phyloP scores from a whole-genome alignment of 2,329 filamentous ascomycete genomes.

The Nakataea oryzae region DNA sequence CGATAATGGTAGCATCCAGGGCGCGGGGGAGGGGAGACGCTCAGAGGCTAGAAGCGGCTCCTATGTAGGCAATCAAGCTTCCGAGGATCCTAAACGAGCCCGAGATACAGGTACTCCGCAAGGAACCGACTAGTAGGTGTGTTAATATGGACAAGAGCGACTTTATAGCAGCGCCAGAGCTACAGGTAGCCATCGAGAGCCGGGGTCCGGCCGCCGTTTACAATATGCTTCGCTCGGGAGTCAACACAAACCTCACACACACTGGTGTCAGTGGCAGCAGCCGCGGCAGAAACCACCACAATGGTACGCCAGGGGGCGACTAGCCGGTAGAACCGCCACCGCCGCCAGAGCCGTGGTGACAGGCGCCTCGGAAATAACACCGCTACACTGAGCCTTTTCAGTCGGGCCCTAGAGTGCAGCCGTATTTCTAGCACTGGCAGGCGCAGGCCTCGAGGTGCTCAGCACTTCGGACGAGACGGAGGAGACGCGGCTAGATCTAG shows the following conservation, averaged over 20 bases:
- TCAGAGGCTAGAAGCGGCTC: no score
- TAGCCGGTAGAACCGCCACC: background rate
- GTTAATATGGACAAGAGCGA: background rate
- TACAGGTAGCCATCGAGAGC: slow-evolving; percentile 15
- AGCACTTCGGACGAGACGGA: slow-evolving; percentile 8
- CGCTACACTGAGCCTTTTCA: slow-evolving; percentile 12
- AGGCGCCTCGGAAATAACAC: slow-evolving; percentile 7
- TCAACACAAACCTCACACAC: slow-evolving; percentile 10
- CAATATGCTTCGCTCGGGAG: slow-evolving; percentile 10
- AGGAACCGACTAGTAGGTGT: background rate
- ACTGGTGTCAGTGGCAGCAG: background rate
- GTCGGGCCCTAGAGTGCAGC: slow-evolving; percentile 10
- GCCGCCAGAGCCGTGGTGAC: slow-evolving; percentile 1
- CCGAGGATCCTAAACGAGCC: slow-evolving; percentile 1
- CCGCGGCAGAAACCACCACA: background rate
- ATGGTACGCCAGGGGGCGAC: background rate
- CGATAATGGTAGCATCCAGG: no score
- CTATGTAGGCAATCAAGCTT: background rate
- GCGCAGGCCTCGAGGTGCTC: slow-evolving; percentile 11
- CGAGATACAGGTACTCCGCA: slow-evolving; percentile 1
- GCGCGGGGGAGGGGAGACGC: no score
- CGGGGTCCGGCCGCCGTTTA: slow-evolving; percentile 11
- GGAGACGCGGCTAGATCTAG: background rate
- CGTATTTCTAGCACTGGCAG: slow-evolving; percentile 11
- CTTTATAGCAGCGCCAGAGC: slow-evolving; percentile 8